Conservation (phyloP, 2,329 filamentous ascomycete species). For the Canariomyces notabilis region DNA sequence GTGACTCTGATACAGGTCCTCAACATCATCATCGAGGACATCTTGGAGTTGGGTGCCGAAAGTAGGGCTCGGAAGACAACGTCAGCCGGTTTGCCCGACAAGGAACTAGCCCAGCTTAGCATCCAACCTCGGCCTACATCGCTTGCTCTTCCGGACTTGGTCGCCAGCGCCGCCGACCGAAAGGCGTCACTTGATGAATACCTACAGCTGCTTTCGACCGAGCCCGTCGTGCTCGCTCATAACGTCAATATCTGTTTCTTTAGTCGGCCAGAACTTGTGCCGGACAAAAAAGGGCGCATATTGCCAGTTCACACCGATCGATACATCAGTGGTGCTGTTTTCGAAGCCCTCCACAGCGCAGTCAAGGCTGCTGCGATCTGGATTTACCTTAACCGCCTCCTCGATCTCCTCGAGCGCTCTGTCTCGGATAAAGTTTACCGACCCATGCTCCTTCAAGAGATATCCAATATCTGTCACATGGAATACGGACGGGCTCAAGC, state of each 20-base stretch:
- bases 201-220: constrained; percentile 30
- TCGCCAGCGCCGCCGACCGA: constrained; percentile 31
- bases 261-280: constrained; percentile 38
- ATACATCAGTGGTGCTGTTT: constrained; percentile 37
- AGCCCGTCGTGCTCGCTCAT: constrained; percentile 31
- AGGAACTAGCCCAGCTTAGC: constrained; percentile 31
- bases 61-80: constrained; percentile 24
- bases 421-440: constrained; percentile 28
- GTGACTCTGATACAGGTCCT: constrained; percentile 33
- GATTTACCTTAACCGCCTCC: constrained; percentile 36
- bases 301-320: constrained; percentile 37
- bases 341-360: constrained; percentile 36
- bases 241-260: constrained; percentile 36
- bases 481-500: constrained; percentile 38
- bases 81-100: constrained; percentile 31
- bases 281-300: constrained; percentile 40
- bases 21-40: constrained; percentile 39
- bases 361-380: constrained; percentile 36
- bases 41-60: constrained; percentile 36
- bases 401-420: constrained; percentile 30
- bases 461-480: constrained; percentile 41
- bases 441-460: constrained; percentile 39
- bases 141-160: constrained; percentile 30
- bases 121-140: constrained; percentile 26
- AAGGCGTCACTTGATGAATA: constrained; percentile 31